These are phyloP conservation scores for Paraurostyla sp. DNA, from an alignment of 73 alveolate species.

Conservation along the genomic window DNA sequence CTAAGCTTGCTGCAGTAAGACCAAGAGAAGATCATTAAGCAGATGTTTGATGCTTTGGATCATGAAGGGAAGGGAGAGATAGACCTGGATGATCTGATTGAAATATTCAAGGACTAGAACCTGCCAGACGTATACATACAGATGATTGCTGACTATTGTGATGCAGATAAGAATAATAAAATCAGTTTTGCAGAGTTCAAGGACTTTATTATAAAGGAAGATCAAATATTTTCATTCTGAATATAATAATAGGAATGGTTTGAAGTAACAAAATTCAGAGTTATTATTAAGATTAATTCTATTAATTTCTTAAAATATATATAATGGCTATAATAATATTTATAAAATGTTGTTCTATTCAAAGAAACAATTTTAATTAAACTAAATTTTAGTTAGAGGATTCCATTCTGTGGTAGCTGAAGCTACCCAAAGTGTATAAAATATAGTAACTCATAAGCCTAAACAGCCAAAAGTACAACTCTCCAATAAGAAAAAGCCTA, in stretches of 20 bases:
- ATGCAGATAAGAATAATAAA: constrained; percentile 11
- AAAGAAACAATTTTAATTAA: not conserved
- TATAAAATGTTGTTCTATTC: not conserved
- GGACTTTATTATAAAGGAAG: constrained; percentile 45
- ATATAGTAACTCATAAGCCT: not conserved
- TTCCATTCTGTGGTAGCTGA: not conserved
- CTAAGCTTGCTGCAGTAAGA: not conserved
- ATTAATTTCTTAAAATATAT: not conserved
- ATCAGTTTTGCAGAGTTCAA: constrained; percentile 9
- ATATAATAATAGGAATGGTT: no score
- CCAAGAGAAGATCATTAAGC: not conserved
- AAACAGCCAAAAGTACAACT: not conserved
- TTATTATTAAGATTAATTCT: not conserved
- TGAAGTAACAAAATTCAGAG: no score
- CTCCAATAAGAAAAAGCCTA: constrained; percentile 18
- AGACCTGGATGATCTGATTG: constrained; percentile 33
- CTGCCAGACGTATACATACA: constrained; percentile 25
- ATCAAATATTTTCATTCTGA: not conserved
- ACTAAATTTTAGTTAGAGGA: not conserved
- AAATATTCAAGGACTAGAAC: constrained; percentile 41
- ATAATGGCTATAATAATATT: constrained; percentile 38
- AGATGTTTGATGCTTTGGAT: constrained; percentile 45
- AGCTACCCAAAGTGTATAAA: not conserved
- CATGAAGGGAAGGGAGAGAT: constrained; percentile 18
- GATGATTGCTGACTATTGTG: constrained; percentile 33